Conservation (phyloP, 1,139 yeast species). For the Suhomyces wounanorum region DNA sequence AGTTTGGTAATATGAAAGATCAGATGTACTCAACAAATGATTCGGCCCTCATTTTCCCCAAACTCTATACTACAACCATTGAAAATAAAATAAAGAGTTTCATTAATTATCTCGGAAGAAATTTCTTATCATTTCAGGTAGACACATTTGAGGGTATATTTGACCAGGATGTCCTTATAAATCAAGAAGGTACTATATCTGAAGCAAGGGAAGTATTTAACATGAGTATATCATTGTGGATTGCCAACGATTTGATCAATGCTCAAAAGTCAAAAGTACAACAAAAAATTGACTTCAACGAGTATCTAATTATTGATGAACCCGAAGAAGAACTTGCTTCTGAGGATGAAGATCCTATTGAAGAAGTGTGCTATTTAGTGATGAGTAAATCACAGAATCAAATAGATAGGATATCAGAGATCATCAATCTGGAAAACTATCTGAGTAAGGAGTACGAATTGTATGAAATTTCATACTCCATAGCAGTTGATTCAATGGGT, state of each 20-base stretch:
- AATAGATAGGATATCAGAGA: slow-evolving; percentile 18
- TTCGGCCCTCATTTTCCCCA: slow-evolving; percentile 7
- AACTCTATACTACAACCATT: slow-evolving; percentile 10
- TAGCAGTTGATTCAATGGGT: slow-evolving; percentile 37
- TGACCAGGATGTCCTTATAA: slow-evolving; percentile 1
- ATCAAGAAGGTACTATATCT: background rate
- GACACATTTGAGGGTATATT: slow-evolving; percentile 12
- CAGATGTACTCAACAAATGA: background rate
- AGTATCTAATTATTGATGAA: slow-evolving; percentile 26
- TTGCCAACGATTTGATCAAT: slow-evolving; percentile 26
- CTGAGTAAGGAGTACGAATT: slow-evolving; percentile 6
- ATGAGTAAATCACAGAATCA: slow-evolving; percentile 31
- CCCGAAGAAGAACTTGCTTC: slow-evolving; percentile 10
- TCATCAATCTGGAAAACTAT: slow-evolving; percentile 8
- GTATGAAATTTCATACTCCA: slow-evolving; percentile 28
- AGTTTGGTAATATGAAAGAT: slow-evolving; percentile 11
- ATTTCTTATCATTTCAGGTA: background rate
- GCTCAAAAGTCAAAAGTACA: background rate
- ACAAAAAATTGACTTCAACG: slow-evolving; percentile 19
- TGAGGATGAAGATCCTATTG: slow-evolving; percentile 13
- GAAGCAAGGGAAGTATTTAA: background rate
- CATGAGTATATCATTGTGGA: slow-evolving; percentile 31
- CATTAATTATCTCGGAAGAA: slow-evolving; percentile 11
- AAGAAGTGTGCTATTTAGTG: slow-evolving; percentile 25
- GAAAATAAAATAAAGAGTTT: slow-evolving; percentile 13